These are phyloP conservation scores for Funneliformis geosporum DNA, from an alignment of 192 early-diverging fungal species.

Conservation along the genomic window DNA sequence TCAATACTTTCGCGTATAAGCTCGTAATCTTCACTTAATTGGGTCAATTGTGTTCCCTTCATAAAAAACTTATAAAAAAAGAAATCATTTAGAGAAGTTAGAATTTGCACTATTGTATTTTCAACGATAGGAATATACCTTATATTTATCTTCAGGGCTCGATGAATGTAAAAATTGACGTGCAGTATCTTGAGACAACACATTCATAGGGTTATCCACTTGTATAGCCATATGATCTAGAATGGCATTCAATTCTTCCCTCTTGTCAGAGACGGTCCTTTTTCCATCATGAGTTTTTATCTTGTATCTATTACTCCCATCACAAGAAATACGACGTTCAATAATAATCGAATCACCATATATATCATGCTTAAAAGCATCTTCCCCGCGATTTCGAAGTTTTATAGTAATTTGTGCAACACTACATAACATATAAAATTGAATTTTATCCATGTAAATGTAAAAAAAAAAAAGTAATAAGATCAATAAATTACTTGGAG, in stretches of 20 bases:
- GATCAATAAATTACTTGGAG: slow-evolving; percentile 34
- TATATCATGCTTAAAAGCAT: slow-evolving; percentile 77
- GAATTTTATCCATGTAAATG: neutral
- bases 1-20: slow-evolving; percentile 59
- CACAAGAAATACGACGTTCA: slow-evolving; percentile 71
- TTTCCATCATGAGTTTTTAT: slow-evolving; percentile 70
- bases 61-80: slow-evolving; percentile 65
- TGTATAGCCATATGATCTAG: slow-evolving; percentile 88
- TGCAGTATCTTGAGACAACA: slow-evolving; percentile 92
- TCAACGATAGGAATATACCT: slow-evolving; percentile 36
- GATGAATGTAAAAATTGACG: slow-evolving; percentile 84
- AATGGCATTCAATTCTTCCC: slow-evolving; percentile 82
- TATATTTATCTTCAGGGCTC: slow-evolving; percentile 86
- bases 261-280: slow-evolving; percentile 70
- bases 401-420: slow-evolving; percentile 66
- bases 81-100: neutral
- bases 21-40: slow-evolving; percentile 75
- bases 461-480: neutral
- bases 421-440: slow-evolving; percentile 36
- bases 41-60: slow-evolving; percentile 81
- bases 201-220: slow-evolving; percentile 91
- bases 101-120: neutral
- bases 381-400: slow-evolving; percentile 80
- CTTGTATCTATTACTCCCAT: slow-evolving; percentile 73
- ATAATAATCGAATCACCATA: slow-evolving; percentile 84